phyloP scores from a whole-genome alignment of 805 yeast species.

The Candida jianshihensis region DNA sequence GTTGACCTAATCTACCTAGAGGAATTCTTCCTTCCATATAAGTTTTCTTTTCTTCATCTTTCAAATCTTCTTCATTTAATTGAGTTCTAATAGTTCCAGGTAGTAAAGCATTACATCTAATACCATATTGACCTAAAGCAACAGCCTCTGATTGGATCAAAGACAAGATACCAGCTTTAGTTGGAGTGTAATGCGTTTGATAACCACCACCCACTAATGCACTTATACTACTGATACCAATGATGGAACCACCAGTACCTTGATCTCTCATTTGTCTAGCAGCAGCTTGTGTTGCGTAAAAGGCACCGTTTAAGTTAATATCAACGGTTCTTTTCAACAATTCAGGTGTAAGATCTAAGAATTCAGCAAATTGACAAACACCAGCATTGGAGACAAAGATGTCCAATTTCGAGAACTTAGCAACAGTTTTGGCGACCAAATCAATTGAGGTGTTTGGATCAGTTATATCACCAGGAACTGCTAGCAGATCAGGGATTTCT shows the following conservation, averaged over 20 bases:
- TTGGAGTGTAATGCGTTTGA: conserved; percentile 41
- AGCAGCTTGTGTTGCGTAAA: conserved; percentile 39
- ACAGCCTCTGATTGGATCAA: conserved; percentile 38
- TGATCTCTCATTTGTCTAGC: conserved; percentile 37
- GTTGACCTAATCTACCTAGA: conserved; percentile 31
- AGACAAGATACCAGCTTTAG: conserved; percentile 39
- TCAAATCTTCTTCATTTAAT: conserved; percentile 36
- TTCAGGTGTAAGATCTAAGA: conserved; percentile 34
- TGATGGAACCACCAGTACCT: conserved; percentile 41
- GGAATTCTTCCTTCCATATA: conserved; percentile 37
- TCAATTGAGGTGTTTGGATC: conserved; percentile 29
- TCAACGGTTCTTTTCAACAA: conserved; percentile 28
- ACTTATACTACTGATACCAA: conserved; percentile 35
- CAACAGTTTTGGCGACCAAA: conserved; percentile 27
- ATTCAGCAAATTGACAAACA: conserved; percentile 34
- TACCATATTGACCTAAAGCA: conserved; percentile 36
- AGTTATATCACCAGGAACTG: conserved; percentile 39
- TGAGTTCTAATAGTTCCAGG: conserved; percentile 40
- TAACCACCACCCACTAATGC: conserved; percentile 40
- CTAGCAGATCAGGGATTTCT: conserved; percentile 21
- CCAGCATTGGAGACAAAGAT: conserved; percentile 42
- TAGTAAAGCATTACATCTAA: conserved; percentile 37
- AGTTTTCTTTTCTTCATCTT: conserved; percentile 26
- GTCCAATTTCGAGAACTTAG: conserved; percentile 32
- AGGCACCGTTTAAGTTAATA: conserved; percentile 38